phyloP scores from a whole-genome alignment of 257 asterid genomes.

The Nicotiana noctiflora region DNA sequence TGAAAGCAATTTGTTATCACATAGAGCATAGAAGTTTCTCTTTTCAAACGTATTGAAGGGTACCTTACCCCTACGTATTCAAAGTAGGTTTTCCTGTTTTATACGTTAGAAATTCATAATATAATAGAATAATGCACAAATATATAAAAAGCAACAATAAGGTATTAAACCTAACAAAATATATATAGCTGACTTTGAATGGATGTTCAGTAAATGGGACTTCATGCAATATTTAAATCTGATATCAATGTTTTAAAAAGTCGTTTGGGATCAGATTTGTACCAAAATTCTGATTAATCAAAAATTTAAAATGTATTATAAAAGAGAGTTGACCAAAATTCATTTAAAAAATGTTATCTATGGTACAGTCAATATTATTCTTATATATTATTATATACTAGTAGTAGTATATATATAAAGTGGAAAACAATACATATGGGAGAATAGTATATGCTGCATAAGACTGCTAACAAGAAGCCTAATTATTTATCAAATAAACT shows the following conservation, averaged over 20 bases:
- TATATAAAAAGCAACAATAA: not conserved
- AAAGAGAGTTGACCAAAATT: slow-evolving; percentile 1
- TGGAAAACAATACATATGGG: not conserved
- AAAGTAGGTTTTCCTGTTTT: not conserved
- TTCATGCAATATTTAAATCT: not conserved
- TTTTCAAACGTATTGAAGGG: not conserved
- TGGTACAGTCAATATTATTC: not conserved
- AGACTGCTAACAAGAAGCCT: not conserved
- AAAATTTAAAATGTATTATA: not conserved
- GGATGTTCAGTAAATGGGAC: not conserved
- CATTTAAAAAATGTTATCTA: not conserved
- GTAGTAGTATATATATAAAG: not conserved
- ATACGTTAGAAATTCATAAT: not conserved
- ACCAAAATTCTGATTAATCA: not conserved
- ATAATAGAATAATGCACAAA: not conserved
- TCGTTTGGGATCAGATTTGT: not conserved
- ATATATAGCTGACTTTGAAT: not conserved
- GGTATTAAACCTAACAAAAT: not conserved
- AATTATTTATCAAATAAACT: not conserved
- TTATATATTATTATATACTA: not conserved
- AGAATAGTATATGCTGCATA: not conserved
- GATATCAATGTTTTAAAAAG: not conserved
- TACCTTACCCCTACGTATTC: not conserved
- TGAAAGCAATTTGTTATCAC: not conserved
- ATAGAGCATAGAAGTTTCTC: not conserved